Evolutionary conservation across 345 rosid species (phyloP).

Genomic region (Heritiera fomes): DNA sequence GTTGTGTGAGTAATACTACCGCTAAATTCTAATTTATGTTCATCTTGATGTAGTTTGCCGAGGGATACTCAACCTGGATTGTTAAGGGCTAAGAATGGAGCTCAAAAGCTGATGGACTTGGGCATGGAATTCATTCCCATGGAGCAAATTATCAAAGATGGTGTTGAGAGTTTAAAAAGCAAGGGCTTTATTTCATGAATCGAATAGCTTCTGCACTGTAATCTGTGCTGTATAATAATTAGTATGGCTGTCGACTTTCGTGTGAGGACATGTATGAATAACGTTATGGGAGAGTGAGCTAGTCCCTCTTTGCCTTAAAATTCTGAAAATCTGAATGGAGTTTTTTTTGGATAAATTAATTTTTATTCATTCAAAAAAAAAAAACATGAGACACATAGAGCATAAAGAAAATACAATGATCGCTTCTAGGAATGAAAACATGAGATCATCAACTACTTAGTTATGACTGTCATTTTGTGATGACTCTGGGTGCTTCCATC

Average conservation of each 20-base stretch:
- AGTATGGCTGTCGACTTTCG: no score
- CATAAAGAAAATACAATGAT: no score
- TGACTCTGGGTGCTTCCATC: no score
- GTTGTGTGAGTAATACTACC: background rate
- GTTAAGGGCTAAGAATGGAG: constrained; percentile 63
- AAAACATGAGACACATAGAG: no score
- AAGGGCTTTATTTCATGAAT: constrained; percentile 60
- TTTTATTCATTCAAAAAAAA: no score
- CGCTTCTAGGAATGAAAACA: no score
- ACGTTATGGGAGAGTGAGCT: background rate
- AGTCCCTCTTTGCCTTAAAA: background rate
- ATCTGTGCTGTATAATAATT: background rate
- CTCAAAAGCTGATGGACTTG: constrained; percentile 72
- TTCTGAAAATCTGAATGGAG: background rate
- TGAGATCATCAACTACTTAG: no score
- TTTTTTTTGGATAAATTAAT: no score
- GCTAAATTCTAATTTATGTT: background rate
- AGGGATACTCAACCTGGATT: constrained; percentile 81
- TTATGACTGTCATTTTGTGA: no score
- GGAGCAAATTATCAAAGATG: constrained; percentile 86
- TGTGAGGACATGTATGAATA: background rate
- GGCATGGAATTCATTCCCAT: constrained; percentile 72
- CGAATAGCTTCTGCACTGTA: background rate
- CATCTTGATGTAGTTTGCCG: constrained; percentile 46
- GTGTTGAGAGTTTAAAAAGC: constrained; percentile 72